Percentiles rank a stretch among this genome's conserved stretches.
Evolutionary conservation across 108 stramenopile genomes (phyloP).

Genomic region (Skeletonema costatum): DNA sequence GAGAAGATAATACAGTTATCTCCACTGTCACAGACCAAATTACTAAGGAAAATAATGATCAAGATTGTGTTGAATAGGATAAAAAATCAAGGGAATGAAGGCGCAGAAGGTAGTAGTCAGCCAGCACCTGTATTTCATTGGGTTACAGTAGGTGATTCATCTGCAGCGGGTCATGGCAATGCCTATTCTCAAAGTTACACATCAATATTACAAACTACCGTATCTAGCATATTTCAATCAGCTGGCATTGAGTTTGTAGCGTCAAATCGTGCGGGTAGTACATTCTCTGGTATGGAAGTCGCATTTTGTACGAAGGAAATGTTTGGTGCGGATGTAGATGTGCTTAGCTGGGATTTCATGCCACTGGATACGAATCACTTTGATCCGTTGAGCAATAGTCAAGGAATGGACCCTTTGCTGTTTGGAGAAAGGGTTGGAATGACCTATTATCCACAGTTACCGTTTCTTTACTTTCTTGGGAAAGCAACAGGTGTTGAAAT

Average conservation of each 20-base stretch:
- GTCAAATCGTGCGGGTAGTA: conserved; percentile 24
- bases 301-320: conserved; percentile 32
- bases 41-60: conserved; percentile 33
- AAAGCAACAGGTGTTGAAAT: not conserved
- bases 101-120: not conserved
- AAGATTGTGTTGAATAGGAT: conserved; percentile 27
- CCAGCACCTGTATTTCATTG: conserved; percentile 19
- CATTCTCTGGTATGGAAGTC: conserved; percentile 24
- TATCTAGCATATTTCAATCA: conserved; percentile 8
- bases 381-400: conserved; percentile 9
- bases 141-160: conserved; percentile 31
- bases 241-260: conserved; percentile 23
- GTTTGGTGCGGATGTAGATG: conserved; percentile 30
- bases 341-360: conserved; percentile 34
- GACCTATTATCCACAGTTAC: conserved; percentile 4
- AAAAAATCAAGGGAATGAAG: not conserved
- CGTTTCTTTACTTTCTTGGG: conserved; percentile 18
- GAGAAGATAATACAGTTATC: conserved; percentile 17
- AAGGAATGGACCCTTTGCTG: conserved; percentile 14
- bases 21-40: conserved; percentile 11
- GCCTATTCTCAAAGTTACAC: conserved; percentile 34
- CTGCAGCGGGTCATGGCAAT: conserved; percentile 38
- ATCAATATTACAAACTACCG: conserved; percentile 31
- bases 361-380: not conserved
- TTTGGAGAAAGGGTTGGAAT: conserved; percentile 21